These are phyloP conservation scores for Talaromyces verruculosus DNA, from an alignment of 2,329 filamentous ascomycete species.

Conservation along the genomic window DNA sequence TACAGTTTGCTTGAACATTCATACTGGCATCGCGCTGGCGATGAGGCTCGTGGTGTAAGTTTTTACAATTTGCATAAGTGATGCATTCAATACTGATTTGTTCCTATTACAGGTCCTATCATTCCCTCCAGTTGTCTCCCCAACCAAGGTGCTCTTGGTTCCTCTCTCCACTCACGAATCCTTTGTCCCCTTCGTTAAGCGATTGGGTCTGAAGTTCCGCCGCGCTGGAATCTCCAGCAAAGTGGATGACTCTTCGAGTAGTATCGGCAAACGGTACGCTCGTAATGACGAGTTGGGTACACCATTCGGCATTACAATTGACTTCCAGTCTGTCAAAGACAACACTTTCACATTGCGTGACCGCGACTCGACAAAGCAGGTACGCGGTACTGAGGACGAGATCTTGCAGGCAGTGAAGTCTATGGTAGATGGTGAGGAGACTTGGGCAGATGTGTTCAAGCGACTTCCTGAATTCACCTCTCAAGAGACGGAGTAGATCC, in stretches of 20 bases:
- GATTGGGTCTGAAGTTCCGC: slow-evolving; percentile 74
- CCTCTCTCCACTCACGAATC: slow-evolving; percentile 78
- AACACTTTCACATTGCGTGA: slow-evolving; percentile 83
- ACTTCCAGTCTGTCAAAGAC: slow-evolving; percentile 93
- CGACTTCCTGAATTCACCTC: slow-evolving; percentile 82
- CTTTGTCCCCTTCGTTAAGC: slow-evolving; percentile 74
- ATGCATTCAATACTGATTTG: slow-evolving; percentile 15
- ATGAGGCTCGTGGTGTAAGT: slow-evolving; percentile 84
- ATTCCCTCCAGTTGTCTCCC: slow-evolving; percentile 76
- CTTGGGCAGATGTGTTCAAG: slow-evolving; percentile 69
- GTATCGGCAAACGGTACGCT: slow-evolving; percentile 91
- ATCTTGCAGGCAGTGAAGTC: slow-evolving; percentile 72
- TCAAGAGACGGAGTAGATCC: slow-evolving; percentile 58
- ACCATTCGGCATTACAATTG: slow-evolving; percentile 87
- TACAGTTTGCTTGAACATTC: slow-evolving; percentile 92
- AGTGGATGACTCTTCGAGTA: slow-evolving; percentile 85
- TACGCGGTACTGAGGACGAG: slow-evolving; percentile 76
- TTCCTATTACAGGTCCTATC: slow-evolving; percentile 60
- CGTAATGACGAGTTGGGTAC: slow-evolving; percentile 96
- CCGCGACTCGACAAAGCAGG: slow-evolving; percentile 86
- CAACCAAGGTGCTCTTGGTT: slow-evolving; percentile 90
- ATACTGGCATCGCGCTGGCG: slow-evolving; percentile 86
- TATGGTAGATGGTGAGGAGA: slow-evolving; percentile 62
- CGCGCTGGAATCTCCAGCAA: slow-evolving; percentile 75
- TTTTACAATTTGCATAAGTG: neutral